A percentile compares a stretch with the other conserved stretches of the same genome.
Evolutionary conservation across 331 rosid species (phyloP).

Genomic region (Spiraea crenata): DNA sequence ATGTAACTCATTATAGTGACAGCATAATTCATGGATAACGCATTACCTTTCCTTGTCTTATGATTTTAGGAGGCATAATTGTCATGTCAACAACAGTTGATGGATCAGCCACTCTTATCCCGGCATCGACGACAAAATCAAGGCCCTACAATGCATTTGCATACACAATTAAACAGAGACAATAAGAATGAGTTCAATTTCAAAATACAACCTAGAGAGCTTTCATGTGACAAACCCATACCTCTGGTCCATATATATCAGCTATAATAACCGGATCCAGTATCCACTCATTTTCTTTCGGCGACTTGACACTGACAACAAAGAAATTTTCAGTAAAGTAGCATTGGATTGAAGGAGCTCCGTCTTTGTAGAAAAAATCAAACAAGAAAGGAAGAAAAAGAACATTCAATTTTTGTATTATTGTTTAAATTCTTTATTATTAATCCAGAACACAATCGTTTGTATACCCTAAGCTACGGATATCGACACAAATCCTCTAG

Average conservation of each 20-base stretch:
- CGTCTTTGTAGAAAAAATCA: no score
- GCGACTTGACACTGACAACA: slow-evolving; percentile 69
- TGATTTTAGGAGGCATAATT: slow-evolving; percentile 65
- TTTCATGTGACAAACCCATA: slow-evolving; percentile 30
- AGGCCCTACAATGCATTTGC: slow-evolving; percentile 64
- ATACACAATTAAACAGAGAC: slow-evolving; percentile 11
- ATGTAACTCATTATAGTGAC: neutral
- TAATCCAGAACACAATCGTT: no score
- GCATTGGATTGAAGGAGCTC: neutral
- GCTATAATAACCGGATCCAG: slow-evolving; percentile 84
- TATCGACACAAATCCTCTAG: no score
- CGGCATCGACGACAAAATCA: slow-evolving; percentile 91
- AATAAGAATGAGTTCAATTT: neutral
- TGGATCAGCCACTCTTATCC: slow-evolving; percentile 86
- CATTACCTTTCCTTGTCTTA: slow-evolving; percentile 86
- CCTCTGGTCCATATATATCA: slow-evolving; percentile 88
- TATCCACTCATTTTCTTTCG: slow-evolving; percentile 79
- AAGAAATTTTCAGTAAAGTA: slow-evolving; percentile 5
- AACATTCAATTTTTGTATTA: no score
- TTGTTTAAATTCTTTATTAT: no score
- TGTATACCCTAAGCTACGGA: no score
- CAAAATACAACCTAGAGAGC: slow-evolving; percentile 3
- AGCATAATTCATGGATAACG: slow-evolving; percentile 5
- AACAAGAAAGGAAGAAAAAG: no score
- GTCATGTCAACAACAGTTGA: slow-evolving; percentile 96